Percentiles rank a stretch among this genome's conserved stretches.
Conservation (phyloP, 257 asterid genomes). For the Ballota nigra region DNA sequence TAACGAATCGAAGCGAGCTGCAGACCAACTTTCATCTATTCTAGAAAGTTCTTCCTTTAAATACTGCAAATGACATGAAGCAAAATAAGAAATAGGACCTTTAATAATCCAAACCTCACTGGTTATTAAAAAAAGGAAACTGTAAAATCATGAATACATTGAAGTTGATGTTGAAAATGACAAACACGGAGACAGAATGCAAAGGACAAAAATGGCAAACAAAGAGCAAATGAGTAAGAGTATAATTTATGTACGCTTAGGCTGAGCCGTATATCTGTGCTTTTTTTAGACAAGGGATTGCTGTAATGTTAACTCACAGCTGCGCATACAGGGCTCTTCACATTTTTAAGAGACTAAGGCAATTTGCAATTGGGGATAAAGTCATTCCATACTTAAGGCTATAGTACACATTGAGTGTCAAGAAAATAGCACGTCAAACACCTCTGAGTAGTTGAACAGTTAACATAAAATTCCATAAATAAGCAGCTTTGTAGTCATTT, state of each 20-base stretch:
- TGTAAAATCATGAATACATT: slow-evolving; percentile 11
- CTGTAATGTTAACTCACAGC: slow-evolving; percentile 1
- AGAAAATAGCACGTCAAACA: slow-evolving; percentile 9
- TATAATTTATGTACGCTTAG: not conserved
- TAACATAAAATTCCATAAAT: not conserved
- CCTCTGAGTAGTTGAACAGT: slow-evolving; percentile 11
- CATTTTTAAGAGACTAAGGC: not conserved
- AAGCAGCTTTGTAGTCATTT: slow-evolving; percentile 7
- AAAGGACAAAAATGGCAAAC: not conserved
- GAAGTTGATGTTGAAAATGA: slow-evolving; percentile 7
- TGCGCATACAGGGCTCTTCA: slow-evolving; percentile 18
- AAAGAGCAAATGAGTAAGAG: not conserved
- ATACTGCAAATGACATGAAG: slow-evolving; percentile 54
- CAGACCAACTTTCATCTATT: slow-evolving; percentile 95
- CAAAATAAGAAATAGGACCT: slow-evolving; percentile 9
- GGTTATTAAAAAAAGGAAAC: not conserved
- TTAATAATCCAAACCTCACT: not conserved
- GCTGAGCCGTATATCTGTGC: not conserved
- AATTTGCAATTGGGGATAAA: not conserved
- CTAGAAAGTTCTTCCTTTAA: slow-evolving; percentile 80
- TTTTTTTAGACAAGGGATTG: not conserved
- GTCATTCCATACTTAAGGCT: not conserved
- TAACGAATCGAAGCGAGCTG: slow-evolving; percentile 94
- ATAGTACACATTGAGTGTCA: not conserved
- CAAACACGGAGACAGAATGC: not conserved